phyloP scores from a whole-genome alignment of 352 stramenopile genomes.

The Thalassiosira sp. region DNA sequence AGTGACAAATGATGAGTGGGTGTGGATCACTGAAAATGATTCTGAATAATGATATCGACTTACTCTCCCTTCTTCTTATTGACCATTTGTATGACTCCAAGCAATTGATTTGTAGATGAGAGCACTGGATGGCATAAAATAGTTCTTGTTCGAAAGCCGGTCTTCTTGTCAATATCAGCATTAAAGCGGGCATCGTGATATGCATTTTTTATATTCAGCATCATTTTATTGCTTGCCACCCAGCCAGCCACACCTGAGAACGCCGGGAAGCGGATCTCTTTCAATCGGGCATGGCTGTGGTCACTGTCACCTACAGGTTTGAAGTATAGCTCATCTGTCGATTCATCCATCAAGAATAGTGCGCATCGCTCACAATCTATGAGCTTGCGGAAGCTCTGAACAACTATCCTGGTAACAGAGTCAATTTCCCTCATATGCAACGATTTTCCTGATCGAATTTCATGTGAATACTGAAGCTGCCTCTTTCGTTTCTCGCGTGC shows the following conservation, averaged over 20 bases:
- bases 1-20: not conserved
- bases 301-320: slow-evolving; percentile 59
- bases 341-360: slow-evolving; percentile 86
- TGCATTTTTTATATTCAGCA: slow-evolving; percentile 89
- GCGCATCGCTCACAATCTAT: slow-evolving; percentile 89
- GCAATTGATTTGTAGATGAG: slow-evolving; percentile 63
- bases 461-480: slow-evolving; percentile 49
- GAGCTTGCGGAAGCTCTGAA: slow-evolving; percentile 69
- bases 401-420: slow-evolving; percentile 53
- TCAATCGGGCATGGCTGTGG: slow-evolving; percentile 44
- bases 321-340: slow-evolving; percentile 77
- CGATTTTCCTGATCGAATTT: slow-evolving; percentile 41
- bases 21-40: too few relatives aligned
- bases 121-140: slow-evolving; percentile 90
- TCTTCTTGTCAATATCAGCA: slow-evolving; percentile 89
- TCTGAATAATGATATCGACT: not conserved
- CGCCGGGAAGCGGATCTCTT: slow-evolving; percentile 55
- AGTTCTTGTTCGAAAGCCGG: slow-evolving; percentile 89
- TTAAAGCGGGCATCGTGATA: slow-evolving; percentile 91
- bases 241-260: slow-evolving; percentile 86
- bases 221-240: slow-evolving; percentile 86
- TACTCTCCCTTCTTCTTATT: slow-evolving; percentile 78
- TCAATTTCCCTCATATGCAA: slow-evolving; percentile 49
- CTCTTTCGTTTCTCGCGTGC: slow-evolving; percentile 45
- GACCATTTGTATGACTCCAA: slow-evolving; percentile 91